Base-by-base conservation (phyloP, 768 basidiomycete genomes). In the Pholiota molesta region DNA sequence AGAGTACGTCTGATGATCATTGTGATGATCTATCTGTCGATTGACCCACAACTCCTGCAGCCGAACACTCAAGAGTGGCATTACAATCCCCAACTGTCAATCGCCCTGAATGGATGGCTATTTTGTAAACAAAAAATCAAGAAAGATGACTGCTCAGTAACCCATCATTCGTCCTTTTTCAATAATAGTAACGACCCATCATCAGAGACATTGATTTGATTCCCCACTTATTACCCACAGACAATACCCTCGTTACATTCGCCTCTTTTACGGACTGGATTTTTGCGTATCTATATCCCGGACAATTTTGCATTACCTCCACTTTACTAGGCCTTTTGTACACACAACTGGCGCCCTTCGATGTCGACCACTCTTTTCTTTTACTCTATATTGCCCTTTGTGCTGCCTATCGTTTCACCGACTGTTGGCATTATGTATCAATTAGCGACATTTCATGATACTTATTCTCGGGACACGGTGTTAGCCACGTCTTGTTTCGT, bases 31-130 rank as follows among this genome's bases (percentile, higher is more conserved):
- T 11, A 23, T 31, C 28, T 5, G 2, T 14, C 29, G 10, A 44
- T 37, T 53, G 31, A 59, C 58, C 57, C 52, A 19, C 13, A 28
- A 55, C 14, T 31, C 57, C 40, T 55, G 11, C 45, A 92, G 90
- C 75, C 85, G 86, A 66, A 87, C 84, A 23, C 80, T 93, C 69
- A 93, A 94, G 77, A 78, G 79, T 67, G 68, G 65, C 4, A 76
- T 94, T 71, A 88, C 79, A 19, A 83, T 94, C 57, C 90, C 91
- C 5, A 67, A 75, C 51, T 94, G 92, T 72, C 60, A 60, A 60
- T 66, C 76, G 10, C 77, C 80, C 35, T 81, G 68, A 76, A 35
- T 28, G 19, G 42, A 17, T 8, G 6, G 5, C 2, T 16, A 16
- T 4, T 19, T 40, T 33, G 23, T 28, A 33, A 21, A n/a, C 31